Evolutionary conservation across 2,329 filamentous ascomycete genomes (phyloP).

Genomic region (Apiospora hydei): DNA sequence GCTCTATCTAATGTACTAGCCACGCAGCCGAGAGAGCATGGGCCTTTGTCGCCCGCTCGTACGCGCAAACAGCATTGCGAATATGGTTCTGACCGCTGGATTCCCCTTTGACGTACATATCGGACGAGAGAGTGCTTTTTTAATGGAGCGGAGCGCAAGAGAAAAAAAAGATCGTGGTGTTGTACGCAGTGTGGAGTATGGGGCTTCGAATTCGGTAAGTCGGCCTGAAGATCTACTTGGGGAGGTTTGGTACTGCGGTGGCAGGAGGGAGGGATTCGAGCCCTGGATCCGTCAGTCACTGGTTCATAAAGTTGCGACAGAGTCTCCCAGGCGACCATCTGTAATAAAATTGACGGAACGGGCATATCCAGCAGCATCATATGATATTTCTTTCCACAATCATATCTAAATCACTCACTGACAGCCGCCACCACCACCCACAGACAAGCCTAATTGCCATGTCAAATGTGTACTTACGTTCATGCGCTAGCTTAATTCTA

Average conservation of each 20-base stretch:
- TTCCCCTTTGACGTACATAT: slow-evolving; percentile 21
- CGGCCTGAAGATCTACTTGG: slow-evolving; percentile 7
- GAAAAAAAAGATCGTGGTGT: background rate
- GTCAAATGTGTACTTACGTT: background rate
- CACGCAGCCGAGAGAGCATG: background rate
- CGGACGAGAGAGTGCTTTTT: background rate
- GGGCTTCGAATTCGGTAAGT: slow-evolving; percentile 7
- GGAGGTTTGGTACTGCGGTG: background rate
- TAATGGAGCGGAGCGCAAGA: slow-evolving; percentile 10
- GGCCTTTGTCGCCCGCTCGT: background rate
- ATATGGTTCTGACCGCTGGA: slow-evolving; percentile 19
- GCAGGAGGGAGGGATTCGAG: background rate
- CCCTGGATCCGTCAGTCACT: background rate
- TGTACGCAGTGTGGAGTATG: slow-evolving; percentile 16
- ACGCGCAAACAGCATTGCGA: background rate
- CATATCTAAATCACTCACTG: background rate
- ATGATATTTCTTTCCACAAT: background rate
- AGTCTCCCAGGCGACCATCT: background rate
- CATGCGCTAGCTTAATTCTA: background rate
- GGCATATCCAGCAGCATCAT: background rate
- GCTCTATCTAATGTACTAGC: background rate
- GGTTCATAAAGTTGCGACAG: slow-evolving; percentile 13
- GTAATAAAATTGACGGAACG: background rate
- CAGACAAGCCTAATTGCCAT: background rate
- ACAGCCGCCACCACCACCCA: background rate